Percentiles rank a stretch among this genome's conserved stretches.
Conservation (phyloP, 2,329 filamentous ascomycete species). For the Rhexocercosporidium sp. region DNA sequence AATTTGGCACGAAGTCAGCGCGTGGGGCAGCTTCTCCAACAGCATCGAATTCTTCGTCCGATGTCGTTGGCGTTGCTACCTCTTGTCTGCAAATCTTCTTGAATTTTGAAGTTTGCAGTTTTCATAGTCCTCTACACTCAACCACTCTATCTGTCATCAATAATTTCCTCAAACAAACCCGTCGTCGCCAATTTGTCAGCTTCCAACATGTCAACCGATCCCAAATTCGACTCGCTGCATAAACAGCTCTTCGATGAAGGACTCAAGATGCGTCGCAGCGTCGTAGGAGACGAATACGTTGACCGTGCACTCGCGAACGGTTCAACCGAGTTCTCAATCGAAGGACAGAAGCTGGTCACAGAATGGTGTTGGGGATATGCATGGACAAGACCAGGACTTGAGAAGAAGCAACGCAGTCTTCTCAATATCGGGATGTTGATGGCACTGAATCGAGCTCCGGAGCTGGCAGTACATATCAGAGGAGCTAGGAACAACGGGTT, state of each 20-base stretch:
- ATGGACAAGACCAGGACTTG: constrained; percentile 67
- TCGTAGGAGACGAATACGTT: constrained; percentile 67
- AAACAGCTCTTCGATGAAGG: constrained; percentile 65
- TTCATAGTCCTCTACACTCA: too few relatives aligned
- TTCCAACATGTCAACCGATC: constrained; percentile 46
- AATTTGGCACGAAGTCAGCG: background rate
- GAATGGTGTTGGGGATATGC: constrained; percentile 68
- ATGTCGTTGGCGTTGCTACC: background rate
- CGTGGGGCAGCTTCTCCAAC: background rate
- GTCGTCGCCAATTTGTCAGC: background rate
- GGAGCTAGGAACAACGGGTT: constrained; percentile 68
- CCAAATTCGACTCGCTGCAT: constrained; percentile 50
- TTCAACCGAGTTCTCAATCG: constrained; percentile 61
- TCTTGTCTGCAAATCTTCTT: background rate
- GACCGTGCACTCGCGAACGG: constrained; percentile 60
- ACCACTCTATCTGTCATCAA: background rate
- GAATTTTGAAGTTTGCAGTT: too few relatives aligned
- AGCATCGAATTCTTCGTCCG: background rate
- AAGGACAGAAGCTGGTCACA: constrained; percentile 67
- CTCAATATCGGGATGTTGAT: constrained; percentile 70
- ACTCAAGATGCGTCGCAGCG: constrained; percentile 62
- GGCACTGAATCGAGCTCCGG: constrained; percentile 62
- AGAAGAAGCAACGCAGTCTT: constrained; percentile 63
- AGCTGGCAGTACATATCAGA: constrained; percentile 65
- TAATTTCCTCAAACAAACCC: background rate